Conservation (phyloP, 208 protist species). For the Sergeia podlipaevii region DNA sequence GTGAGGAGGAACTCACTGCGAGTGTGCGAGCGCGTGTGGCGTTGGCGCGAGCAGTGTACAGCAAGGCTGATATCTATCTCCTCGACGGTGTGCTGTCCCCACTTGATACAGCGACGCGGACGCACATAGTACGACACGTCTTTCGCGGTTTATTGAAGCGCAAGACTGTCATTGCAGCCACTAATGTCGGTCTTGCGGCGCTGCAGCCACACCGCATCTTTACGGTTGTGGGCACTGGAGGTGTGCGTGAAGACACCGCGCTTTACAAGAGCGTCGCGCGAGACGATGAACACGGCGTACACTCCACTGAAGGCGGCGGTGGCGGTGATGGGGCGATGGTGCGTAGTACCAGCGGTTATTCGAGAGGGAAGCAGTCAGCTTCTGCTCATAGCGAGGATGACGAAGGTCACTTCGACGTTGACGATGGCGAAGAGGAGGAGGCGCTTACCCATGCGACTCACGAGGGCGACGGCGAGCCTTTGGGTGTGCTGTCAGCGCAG, state of each 20-base stretch:
- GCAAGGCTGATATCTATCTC: constrained; percentile 75
- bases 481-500: too few species aligned
- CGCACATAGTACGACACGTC: constrained; percentile 54
- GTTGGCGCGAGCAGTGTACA: constrained; percentile 81
- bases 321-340: neutral
- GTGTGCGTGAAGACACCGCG: constrained; percentile 44
- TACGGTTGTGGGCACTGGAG: constrained; percentile 37
- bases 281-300: constrained; percentile 12
- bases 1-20: constrained; percentile 52
- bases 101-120: constrained; percentile 76
- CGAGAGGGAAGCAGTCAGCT: too few species aligned
- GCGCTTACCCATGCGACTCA: neutral
- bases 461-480: neutral
- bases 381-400: constrained; percentile 7
- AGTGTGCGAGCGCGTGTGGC: constrained; percentile 74
- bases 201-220: constrained; percentile 59
- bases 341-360: too few species aligned
- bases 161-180: constrained; percentile 77
- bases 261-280: constrained; percentile 26
- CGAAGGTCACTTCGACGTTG: neutral
- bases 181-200: constrained; percentile 45
- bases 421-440: constrained; percentile 7
- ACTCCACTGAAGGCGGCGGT: constrained; percentile 6
- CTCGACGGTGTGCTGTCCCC: constrained; percentile 89
- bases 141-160: constrained; percentile 68